Percentiles rank a stretch among this genome's conserved stretches.
phyloP scores from a whole-genome alignment of 306 rosid genomes.

The Crotalaria pallida region DNA sequence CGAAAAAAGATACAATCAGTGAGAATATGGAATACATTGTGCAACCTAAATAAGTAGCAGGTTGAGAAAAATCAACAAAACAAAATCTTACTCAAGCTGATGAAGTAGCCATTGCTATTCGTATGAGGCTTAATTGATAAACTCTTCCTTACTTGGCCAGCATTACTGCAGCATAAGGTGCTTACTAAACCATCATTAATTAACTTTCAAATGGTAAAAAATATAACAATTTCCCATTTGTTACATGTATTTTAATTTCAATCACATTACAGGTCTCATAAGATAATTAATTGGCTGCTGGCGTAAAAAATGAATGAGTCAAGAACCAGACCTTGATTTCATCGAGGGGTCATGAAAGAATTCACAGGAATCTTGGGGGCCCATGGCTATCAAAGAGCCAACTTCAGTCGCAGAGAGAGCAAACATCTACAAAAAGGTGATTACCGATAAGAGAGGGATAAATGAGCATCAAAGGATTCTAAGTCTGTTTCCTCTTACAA shows the following conservation, averaged over 20 bases:
- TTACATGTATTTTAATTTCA: slow-evolving; percentile 7
- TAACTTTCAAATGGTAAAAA: slow-evolving; percentile 11
- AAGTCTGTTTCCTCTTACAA: slow-evolving; percentile 10
- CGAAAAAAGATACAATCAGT: slow-evolving; percentile 24
- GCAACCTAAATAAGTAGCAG: not conserved
- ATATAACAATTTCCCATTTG: not conserved
- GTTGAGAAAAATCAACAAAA: not conserved
- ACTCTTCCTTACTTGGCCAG: slow-evolving; percentile 94
- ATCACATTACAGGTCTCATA: not conserved
- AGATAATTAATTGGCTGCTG: not conserved
- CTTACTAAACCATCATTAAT: slow-evolving; percentile 22
- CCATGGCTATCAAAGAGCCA: slow-evolving; percentile 82
- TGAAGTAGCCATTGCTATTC: slow-evolving; percentile 62
- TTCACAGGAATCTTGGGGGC: slow-evolving; percentile 79
- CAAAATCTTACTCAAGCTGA: slow-evolving; percentile 68
- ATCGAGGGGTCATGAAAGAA: slow-evolving; percentile 91
- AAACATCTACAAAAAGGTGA: slow-evolving; percentile 47
- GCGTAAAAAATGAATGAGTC: not conserved
- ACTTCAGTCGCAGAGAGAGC: slow-evolving; percentile 80
- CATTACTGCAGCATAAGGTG: slow-evolving; percentile 55
- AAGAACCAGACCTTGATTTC: slow-evolving; percentile 64
- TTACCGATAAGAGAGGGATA: slow-evolving; percentile 11
- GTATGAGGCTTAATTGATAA: slow-evolving; percentile 70
- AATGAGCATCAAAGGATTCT: slow-evolving; percentile 3
- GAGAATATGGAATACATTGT: not conserved